Conservation (phyloP, 2,329 filamentous ascomycete species). For the Aspergillus sp. region DNA sequence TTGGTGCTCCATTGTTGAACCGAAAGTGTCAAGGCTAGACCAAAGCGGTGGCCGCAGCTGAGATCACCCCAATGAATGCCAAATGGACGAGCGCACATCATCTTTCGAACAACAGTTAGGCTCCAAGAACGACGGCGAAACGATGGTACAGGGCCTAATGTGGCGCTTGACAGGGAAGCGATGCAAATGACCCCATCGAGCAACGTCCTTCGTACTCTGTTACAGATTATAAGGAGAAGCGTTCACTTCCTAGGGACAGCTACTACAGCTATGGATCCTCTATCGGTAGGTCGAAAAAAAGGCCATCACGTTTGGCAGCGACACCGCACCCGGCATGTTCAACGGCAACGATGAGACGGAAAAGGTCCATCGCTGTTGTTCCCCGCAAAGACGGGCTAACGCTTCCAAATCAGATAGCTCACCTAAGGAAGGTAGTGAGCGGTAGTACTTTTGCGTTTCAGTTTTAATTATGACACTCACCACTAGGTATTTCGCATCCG, state of each 20-base stretch:
- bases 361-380: constrained; percentile 40
- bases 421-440: constrained; percentile 15
- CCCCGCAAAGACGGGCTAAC: constrained; percentile 29
- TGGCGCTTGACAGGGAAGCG: not conserved
- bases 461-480: constrained; percentile 18
- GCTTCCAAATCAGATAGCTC: constrained; percentile 42
- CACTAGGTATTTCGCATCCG: constrained; percentile 45
- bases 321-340: constrained; percentile 43
- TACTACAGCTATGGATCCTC: not conserved
- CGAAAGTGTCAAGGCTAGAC: not conserved
- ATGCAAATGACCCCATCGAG: not conserved
- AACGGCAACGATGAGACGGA: constrained; percentile 44
- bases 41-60: not conserved
- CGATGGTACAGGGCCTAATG: not conserved
- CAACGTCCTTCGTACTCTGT: not conserved
- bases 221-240: no score
- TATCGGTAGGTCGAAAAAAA: constrained; percentile 29
- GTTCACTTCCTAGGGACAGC: not conserved
- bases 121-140: not conserved
- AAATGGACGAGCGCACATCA: not conserved
- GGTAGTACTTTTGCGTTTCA: not conserved
- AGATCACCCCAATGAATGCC: not conserved
- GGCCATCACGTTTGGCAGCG: constrained; percentile 39
- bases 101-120: not conserved
- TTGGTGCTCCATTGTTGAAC: not conserved